phyloP scores from a whole-genome alignment of 2,329 filamentous ascomycete species.

The Daldinia sp. region DNA sequence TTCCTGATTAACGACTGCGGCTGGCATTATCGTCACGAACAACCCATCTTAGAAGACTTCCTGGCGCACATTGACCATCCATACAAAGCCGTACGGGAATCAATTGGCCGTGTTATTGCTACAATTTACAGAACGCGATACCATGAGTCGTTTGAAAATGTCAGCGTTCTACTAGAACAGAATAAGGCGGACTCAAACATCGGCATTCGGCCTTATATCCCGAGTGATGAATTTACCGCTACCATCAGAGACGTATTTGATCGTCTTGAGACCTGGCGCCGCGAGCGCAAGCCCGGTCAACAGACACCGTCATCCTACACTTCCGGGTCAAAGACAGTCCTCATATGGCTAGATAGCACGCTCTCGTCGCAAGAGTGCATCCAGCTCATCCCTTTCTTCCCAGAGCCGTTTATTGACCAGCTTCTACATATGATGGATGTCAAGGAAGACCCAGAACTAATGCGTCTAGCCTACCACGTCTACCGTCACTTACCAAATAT shows the following conservation, averaged over 20 bases:
- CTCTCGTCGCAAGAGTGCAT: constrained; percentile 93
- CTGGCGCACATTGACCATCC: constrained; percentile 92
- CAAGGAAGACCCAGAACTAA: constrained; percentile 96
- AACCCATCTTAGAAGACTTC: constrained; percentile 89
- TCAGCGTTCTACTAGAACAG: constrained; percentile 75
- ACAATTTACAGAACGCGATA: constrained; percentile 91
- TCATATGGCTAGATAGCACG: constrained; percentile 93
- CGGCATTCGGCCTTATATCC: constrained; percentile 83
- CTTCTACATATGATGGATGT: constrained; percentile 99
- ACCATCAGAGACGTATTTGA: constrained; percentile 80
- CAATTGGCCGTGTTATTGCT: constrained; percentile 88
- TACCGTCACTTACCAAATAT: constrained; percentile 97
- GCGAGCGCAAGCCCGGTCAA: constrained; percentile 83
- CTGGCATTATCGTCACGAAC: constrained; percentile 94
- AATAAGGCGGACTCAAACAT: constrained; percentile 85
- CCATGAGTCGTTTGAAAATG: constrained; percentile 89
- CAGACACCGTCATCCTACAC: constrained; percentile 96
- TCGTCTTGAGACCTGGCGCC: constrained; percentile 86
- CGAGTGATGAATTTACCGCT: constrained; percentile 74
- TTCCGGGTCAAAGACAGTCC: constrained; percentile 92
- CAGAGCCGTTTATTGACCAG: constrained; percentile 86
- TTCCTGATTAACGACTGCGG: constrained; percentile 87
- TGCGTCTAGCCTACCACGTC: constrained; percentile 93
- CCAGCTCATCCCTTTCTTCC: constrained; percentile 90
- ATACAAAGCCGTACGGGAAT: constrained; percentile 95